Percentiles rank a stretch among this genome's conserved stretches.
These are phyloP conservation scores for Malassezia cuniculi DNA, from an alignment of 1,284 basidiomycete genomes.

Conservation along the genomic window DNA sequence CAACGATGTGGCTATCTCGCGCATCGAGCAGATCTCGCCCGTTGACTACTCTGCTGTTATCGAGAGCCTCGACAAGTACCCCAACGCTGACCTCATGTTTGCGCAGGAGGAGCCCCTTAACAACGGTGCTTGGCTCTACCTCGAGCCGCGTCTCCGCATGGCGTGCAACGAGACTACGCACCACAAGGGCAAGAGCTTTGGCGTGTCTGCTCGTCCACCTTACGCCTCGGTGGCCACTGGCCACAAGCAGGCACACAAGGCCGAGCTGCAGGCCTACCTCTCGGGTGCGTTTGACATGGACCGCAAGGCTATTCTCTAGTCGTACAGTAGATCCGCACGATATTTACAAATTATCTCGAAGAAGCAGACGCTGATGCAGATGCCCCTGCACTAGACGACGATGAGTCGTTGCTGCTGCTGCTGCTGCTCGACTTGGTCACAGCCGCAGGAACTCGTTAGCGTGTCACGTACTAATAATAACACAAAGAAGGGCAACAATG, in stretches of 20 bases:
- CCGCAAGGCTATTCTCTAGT: conserved; percentile 7
- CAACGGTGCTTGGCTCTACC: conserved; percentile 60
- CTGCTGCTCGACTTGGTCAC: conserved; percentile 3
- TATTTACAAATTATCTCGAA: no score
- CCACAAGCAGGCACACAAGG: conserved; percentile 56
- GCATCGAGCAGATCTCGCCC: conserved; percentile 85
- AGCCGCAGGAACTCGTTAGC: conserved; percentile 6
- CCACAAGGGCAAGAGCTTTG: conserved; percentile 63
- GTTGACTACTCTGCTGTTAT: conserved; percentile 69
- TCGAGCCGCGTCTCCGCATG: conserved; percentile 58
- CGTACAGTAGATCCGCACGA: no score
- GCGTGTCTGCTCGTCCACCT: conserved; percentile 38
- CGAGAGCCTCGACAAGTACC: conserved; percentile 62
- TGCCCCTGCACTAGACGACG: no score
- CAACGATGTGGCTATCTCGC: conserved; percentile 82
- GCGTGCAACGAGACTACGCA: conserved; percentile 48
- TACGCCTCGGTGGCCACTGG: conserved; percentile 60
- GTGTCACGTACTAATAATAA: conserved; percentile 40
- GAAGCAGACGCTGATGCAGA: no score
- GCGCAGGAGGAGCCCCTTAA: conserved; percentile 85
- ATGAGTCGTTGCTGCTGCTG: background rate
- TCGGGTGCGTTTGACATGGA: conserved; percentile 31
- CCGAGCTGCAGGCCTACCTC: conserved; percentile 36
- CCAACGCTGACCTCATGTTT: conserved; percentile 82
- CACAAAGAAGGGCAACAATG: conserved; percentile 39